Evolutionary conservation across 495 filamentous ascomycete species (phyloP), one percentile per base, ranked within the genome.

Genomic region (Durotheca rogersii): DNA sequence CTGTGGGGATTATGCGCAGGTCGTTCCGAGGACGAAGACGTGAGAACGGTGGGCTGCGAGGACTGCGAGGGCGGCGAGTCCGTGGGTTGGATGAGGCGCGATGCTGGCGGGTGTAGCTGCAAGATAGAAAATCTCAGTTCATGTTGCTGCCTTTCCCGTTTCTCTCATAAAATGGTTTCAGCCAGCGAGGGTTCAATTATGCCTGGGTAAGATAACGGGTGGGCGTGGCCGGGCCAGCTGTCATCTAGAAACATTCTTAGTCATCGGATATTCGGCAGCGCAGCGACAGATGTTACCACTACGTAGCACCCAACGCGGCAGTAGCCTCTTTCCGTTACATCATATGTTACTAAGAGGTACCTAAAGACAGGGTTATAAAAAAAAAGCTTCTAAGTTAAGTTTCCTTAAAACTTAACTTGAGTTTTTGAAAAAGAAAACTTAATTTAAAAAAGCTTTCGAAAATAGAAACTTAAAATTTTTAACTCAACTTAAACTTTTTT

Each of bases 391-490:
- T n/a, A n/a, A n/a, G n/a, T n/a, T n/a, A n/a, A n/a, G n/a, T n/a
- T n/a, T n/a, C n/a, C 14, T 27, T 27, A 25, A 21, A 20, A 9
- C 6, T n/a, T 14, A 37, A 15, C 34, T 7, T 14, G 7, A 6
- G n/a, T 41, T 20, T 41, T 21, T 17, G 15, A 14, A n/a, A 6
- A 37, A 37, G 14, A 15, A 11, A 4, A 27, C 23, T 20, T 31
- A 32, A 11, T 17, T 32, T 20, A 20, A 15, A 32, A 9, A 4
- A 34, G 39, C 23, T 31, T 38, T 19, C 35, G 11, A 33, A 33
- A n/a, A 23, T 48, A 48, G 39, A 48, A 48, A 48, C 32, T 47
- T 47, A 19, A 30, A 33, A 33, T 12, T 44, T 44, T 44, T 31
- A 40, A 17, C 43, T n/a, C n/a, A 39, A 17, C 19, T 30, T 25